phyloP scores from a whole-genome alignment of 2,329 filamentous ascomycete species.

The Tetracladium maxilliforme region DNA sequence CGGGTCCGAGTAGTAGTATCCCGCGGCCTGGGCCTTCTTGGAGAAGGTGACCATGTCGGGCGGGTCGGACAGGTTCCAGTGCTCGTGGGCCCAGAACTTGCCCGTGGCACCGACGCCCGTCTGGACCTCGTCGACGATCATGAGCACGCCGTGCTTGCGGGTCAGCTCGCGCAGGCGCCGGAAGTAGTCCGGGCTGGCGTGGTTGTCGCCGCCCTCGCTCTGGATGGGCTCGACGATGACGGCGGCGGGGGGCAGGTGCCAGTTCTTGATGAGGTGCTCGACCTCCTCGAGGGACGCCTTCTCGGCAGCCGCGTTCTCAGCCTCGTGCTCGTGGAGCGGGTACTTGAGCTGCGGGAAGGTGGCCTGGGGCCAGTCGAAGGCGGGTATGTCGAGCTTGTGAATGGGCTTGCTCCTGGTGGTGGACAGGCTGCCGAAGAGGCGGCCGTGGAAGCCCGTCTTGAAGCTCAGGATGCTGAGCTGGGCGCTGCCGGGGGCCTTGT shows the following conservation, averaged over 20 bases:
- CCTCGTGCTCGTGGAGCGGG: conserved; percentile 63
- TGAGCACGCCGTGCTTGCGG: conserved; percentile 58
- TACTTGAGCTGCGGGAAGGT: conserved; percentile 79
- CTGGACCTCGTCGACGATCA: conserved; percentile 92
- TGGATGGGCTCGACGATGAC: conserved; percentile 83
- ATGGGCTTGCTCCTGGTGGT: conserved; percentile 88
- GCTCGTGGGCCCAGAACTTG: conserved; percentile 93
- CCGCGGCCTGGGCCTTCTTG: conserved; percentile 89
- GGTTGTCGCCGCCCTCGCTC: conserved; percentile 90
- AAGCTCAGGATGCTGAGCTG: conserved; percentile 78
- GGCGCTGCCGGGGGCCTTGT: conserved; percentile 64
- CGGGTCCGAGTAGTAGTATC: conserved; percentile 78
- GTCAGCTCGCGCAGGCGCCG: conserved; percentile 67
- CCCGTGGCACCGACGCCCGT: conserved; percentile 86
- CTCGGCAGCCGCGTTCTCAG: conserved; percentile 74
- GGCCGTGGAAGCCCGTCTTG: conserved; percentile 79
- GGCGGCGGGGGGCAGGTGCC: conserved; percentile 66
- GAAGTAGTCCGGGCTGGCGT: conserved; percentile 81
- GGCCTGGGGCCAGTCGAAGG: conserved; percentile 89
- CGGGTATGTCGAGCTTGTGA: conserved; percentile 88
- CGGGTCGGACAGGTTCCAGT: conserved; percentile 69
- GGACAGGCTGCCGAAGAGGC: conserved; percentile 73
- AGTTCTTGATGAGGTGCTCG: conserved; percentile 66
- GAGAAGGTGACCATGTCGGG: conserved; percentile 92
- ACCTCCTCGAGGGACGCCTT: conserved; percentile 69